These are phyloP conservation scores for Russula abietina DNA, from an alignment of 768 basidiomycete species.

Conservation along the genomic window DNA sequence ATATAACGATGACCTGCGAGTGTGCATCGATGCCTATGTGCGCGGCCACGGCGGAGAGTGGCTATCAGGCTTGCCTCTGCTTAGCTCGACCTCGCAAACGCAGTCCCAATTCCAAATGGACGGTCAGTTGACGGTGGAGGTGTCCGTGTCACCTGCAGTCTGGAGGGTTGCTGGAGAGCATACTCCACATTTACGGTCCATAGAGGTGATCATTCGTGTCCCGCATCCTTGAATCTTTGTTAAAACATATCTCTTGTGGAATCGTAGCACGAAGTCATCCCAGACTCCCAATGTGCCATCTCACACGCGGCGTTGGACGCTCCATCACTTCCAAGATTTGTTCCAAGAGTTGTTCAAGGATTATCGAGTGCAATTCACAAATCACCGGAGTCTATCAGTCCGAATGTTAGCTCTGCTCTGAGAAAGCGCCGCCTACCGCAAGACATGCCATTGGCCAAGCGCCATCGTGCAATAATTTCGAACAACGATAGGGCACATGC, in stretches of 20 bases:
- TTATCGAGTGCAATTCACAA: background rate
- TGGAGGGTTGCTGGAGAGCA: background rate
- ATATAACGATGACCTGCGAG: slow-evolving; percentile 13
- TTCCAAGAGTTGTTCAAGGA: background rate
- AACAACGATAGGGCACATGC: background rate
- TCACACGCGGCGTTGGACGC: background rate
- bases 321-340: background rate
- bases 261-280: slow-evolving; percentile 13
- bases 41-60: slow-evolving; percentile 1
- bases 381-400: background rate
- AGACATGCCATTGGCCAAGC: slow-evolving; percentile 8
- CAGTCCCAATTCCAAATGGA: background rate
- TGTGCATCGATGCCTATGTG: slow-evolving; percentile 16
- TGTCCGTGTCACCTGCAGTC: background rate
- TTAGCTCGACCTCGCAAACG: slow-evolving; percentile 10
- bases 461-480: background rate
- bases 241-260: background rate
- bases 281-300: slow-evolving; percentile 8
- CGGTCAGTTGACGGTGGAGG: background rate
- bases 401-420: too few species aligned
- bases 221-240: background rate
- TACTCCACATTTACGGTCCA: background rate
- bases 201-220: slow-evolving; percentile 6
- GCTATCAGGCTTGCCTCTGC: slow-evolving; percentile 2
- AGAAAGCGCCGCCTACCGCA: background rate